phyloP scores from a whole-genome alignment of 108 stramenopile species.

The Conticribra guillardii region DNA sequence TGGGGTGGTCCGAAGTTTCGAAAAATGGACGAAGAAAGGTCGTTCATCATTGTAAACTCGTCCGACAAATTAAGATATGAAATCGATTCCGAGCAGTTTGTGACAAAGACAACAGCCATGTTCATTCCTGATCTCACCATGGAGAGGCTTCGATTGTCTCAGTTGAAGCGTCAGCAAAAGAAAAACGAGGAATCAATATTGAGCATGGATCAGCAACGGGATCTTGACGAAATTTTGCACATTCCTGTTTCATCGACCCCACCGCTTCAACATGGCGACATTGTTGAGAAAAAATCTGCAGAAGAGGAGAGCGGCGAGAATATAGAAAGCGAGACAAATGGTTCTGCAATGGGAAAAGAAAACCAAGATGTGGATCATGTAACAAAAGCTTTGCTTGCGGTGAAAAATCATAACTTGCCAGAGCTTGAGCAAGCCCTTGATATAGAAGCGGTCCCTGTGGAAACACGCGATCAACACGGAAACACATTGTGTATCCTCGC shows the following conservation, averaged over 20 bases:
- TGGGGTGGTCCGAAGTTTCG: slow-evolving; percentile 17
- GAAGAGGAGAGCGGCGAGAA: neutral
- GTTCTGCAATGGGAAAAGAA: neutral
- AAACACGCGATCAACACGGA: slow-evolving; percentile 81
- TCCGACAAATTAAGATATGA: slow-evolving; percentile 58
- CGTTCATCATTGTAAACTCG: slow-evolving; percentile 72
- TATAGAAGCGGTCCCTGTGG: slow-evolving; percentile 60
- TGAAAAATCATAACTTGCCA: slow-evolving; percentile 65
- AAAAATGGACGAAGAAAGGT: slow-evolving; percentile 59
- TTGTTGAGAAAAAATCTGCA: slow-evolving; percentile 26
- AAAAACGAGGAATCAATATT: slow-evolving; percentile 45
- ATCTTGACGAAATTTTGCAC: slow-evolving; percentile 52
- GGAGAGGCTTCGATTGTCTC: slow-evolving; percentile 56
- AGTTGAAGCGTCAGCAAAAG: slow-evolving; percentile 35
- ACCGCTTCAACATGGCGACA: slow-evolving; percentile 8
- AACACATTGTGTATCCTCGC: slow-evolving; percentile 81
- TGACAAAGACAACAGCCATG: slow-evolving; percentile 57
- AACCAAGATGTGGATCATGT: slow-evolving; percentile 35
- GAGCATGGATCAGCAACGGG: slow-evolving; percentile 35
- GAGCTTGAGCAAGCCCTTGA: slow-evolving; percentile 50
- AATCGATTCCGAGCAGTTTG: slow-evolving; percentile 57
- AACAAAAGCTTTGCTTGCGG: slow-evolving; percentile 62
- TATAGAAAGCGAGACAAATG: neutral
- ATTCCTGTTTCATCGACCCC: slow-evolving; percentile 28
- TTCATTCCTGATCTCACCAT: slow-evolving; percentile 69